Evolutionary conservation across 1,284 basidiomycete genomes (phyloP).

Genomic region (Cutaneotrichosporon cutaneum): DNA sequence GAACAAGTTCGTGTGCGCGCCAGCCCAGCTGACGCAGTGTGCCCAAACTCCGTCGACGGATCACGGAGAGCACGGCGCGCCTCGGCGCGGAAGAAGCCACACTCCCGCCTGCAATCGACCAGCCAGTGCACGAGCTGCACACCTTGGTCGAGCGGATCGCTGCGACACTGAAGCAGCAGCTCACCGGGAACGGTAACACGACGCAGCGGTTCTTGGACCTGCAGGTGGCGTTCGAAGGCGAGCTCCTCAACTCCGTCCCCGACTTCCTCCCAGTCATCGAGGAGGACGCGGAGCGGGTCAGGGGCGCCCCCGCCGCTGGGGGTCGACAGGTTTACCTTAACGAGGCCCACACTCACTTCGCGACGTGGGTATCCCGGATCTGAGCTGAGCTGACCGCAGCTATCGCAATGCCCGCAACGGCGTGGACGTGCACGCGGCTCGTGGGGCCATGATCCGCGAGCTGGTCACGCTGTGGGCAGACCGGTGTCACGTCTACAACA

Average conservation of each 20-base stretch:
- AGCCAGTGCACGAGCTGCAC: conserved; percentile 22
- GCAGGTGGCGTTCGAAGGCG: conserved; percentile 3
- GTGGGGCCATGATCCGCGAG: not conserved
- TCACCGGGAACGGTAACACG: not conserved
- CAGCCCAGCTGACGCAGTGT: not conserved
- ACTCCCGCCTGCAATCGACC: conserved; percentile 10
- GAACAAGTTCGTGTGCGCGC: conserved; percentile 15
- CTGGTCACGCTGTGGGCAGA: not conserved
- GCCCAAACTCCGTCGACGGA: not conserved
- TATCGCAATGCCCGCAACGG: not conserved
- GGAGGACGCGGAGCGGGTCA: not conserved
- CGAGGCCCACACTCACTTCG: not conserved
- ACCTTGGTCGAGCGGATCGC: conserved; percentile 11
- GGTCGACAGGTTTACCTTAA: not conserved
- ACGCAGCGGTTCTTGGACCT: conserved; percentile 6
- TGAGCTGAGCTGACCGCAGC: not conserved
- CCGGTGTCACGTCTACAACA: not conserved
- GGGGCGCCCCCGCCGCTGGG: no score
- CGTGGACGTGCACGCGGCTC: not conserved
- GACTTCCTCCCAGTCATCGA: conserved; percentile 19
- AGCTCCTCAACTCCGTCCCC: conserved; percentile 11
- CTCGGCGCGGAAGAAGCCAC: not conserved
- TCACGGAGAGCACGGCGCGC: not conserved
- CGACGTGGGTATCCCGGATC: not conserved
- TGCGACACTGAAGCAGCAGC: not conserved